A percentile compares a stretch with the other conserved stretches of the same genome.
Conservation (phyloP, 179 eudicot species). For the Kewa caespitosa region DNA sequence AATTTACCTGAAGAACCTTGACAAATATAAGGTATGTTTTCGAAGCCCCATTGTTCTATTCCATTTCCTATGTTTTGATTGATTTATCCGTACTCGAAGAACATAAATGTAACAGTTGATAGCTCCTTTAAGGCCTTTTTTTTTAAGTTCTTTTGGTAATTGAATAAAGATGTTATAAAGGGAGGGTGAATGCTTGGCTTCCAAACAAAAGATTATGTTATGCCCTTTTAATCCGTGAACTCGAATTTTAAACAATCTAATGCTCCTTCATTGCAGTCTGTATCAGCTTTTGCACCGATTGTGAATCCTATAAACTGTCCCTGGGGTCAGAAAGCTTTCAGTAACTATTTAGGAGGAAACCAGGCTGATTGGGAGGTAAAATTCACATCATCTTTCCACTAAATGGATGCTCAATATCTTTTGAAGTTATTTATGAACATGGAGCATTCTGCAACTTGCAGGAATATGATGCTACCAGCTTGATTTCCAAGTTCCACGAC, state of each 20-base stretch:
- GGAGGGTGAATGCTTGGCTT: neutral
- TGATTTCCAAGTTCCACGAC: slow-evolving; percentile 66
- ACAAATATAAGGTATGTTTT: slow-evolving; percentile 83
- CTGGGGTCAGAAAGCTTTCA: slow-evolving; percentile 98
- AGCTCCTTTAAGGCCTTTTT: too few relatives aligned
- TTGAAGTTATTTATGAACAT: neutral
- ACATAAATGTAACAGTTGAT: neutral
- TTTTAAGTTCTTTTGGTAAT: neutral
- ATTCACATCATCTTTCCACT: neutral
- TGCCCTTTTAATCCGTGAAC: neutral
- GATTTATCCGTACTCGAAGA: neutral
- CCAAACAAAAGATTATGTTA: neutral
- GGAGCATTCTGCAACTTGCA: slow-evolving; percentile 32
- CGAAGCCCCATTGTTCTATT: neutral
- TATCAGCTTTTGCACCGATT: slow-evolving; percentile 91
- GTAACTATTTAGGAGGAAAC: slow-evolving; percentile 82
- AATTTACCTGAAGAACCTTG: slow-evolving; percentile 90
- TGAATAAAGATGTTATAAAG: neutral
- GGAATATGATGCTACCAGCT: slow-evolving; percentile 93
- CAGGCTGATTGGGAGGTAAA: slow-evolving; percentile 91
- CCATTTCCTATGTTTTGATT: neutral
- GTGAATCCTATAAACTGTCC: slow-evolving; percentile 83
- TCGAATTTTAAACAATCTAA: neutral
- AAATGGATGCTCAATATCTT: neutral
- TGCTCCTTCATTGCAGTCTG: slow-evolving; percentile 55